These are phyloP conservation scores for Sporothrix inflata DNA, from an alignment of 2,329 filamentous ascomycete genomes.

Conservation along the genomic window DNA sequence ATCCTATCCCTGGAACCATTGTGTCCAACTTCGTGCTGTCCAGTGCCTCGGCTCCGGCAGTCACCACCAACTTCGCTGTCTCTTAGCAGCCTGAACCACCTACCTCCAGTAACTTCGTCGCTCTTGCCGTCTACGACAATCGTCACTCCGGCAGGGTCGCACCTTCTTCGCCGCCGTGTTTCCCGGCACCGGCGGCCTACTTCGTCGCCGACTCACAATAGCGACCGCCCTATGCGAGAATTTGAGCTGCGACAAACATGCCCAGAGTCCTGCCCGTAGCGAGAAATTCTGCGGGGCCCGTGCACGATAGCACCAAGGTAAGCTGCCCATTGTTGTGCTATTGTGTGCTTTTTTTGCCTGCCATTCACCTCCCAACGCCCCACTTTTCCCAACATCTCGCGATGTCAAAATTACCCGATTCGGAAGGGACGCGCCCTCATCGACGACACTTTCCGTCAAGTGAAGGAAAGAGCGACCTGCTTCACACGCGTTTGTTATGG, in stretches of 20 bases:
- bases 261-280: not conserved
- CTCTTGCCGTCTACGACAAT: not conserved
- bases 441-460: not conserved
- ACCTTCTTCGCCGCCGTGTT: not conserved
- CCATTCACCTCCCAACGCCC: constrained; percentile 8
- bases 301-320: not conserved
- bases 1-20: not conserved
- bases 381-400: constrained; percentile 18
- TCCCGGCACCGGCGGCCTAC: not conserved
- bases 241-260: not conserved
- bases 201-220: not conserved
- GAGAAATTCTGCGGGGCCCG: not conserved
- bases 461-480: constrained; percentile 21
- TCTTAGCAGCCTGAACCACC: not conserved
- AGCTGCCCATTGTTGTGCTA: not conserved
- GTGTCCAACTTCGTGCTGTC: constrained; percentile 11
- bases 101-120: not conserved
- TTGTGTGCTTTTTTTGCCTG: not conserved
- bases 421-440: constrained; percentile 23
- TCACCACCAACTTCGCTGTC: not conserved
- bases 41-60: not conserved
- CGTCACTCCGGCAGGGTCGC: not conserved
- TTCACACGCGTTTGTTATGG: constrained; percentile 15
- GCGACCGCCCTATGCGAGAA: not conserved
- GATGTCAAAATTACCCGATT: constrained; percentile 8